Conservation (phyloP, 2,329 filamentous ascomycete genomes). For the Xylaria sp. region DNA sequence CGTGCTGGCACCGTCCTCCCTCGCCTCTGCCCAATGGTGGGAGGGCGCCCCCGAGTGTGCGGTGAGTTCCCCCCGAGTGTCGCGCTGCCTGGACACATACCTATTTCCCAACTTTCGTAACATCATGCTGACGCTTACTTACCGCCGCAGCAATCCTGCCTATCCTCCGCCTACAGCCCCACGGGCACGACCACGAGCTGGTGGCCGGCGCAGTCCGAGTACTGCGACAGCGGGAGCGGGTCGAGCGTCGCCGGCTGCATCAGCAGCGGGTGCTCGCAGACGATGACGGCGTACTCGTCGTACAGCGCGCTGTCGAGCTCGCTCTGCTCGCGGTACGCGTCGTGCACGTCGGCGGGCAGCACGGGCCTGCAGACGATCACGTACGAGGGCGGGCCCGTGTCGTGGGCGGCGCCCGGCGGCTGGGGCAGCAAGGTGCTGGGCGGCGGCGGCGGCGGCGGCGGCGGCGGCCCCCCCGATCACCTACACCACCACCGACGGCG, state of each 20-base stretch:
- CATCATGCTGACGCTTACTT: constrained; percentile 5
- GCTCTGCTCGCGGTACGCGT: constrained; percentile 44
- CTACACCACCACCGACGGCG: constrained; percentile 35
- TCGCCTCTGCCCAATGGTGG: constrained; percentile 42
- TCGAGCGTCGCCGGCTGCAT: constrained; percentile 35
- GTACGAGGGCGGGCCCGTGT: constrained; percentile 38
- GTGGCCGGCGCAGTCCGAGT: constrained; percentile 38
- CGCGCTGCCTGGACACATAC: background rate
- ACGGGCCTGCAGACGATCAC: constrained; percentile 46
- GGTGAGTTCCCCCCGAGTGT: constrained; percentile 41
- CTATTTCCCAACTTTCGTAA: background rate
- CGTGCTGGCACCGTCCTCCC: constrained; percentile 32
- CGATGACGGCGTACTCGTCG: constrained; percentile 32
- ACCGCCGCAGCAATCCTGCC: constrained; percentile 43
- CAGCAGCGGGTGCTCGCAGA: constrained; percentile 31
- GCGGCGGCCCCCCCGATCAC: constrained; percentile 32
- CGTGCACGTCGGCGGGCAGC: constrained; percentile 43
- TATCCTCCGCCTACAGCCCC: constrained; percentile 42
- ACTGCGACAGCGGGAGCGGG: constrained; percentile 35
- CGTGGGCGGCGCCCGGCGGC: constrained; percentile 39
- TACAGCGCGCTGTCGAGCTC: constrained; percentile 44
- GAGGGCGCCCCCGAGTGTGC: constrained; percentile 46
- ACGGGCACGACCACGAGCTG: constrained; percentile 32
- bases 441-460: constrained; percentile 9
- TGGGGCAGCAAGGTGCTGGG: constrained; percentile 28